Percentiles rank a stretch among this genome's conserved stretches.
Conservation (phyloP, 78 protist genomes). For the Tieghemostelium lacteum region DNA sequence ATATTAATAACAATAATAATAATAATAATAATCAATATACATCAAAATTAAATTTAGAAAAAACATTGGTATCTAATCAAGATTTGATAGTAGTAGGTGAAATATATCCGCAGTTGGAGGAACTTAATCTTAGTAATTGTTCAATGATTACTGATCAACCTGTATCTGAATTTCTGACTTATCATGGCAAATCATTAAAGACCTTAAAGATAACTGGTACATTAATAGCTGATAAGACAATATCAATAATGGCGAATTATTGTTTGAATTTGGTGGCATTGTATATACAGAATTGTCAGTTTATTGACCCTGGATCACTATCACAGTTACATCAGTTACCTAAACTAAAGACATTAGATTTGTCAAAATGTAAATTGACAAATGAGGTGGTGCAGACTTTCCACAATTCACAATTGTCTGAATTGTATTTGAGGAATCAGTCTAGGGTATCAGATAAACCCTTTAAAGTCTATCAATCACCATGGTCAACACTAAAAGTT, state of each 20-base stretch:
- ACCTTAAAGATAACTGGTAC: constrained; percentile 2
- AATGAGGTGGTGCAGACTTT: background rate
- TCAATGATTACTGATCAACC: constrained; percentile 41
- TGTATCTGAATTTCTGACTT: constrained; percentile 39
- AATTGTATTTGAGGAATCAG: constrained; percentile 14
- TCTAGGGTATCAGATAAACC: constrained; percentile 41
- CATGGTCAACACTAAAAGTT: constrained; percentile 13
- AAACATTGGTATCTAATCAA: constrained; percentile 10
- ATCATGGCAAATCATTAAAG: constrained; percentile 27
- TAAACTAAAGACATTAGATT: constrained; percentile 12
- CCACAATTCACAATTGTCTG: background rate
- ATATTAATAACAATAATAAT: background rate
- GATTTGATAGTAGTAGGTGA: constrained; percentile 16
- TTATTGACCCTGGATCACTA: constrained; percentile 19
- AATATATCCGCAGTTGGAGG: constrained; percentile 21
- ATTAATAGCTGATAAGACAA: constrained; percentile 15
- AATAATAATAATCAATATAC: background rate
- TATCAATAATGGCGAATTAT: constrained; percentile 25
- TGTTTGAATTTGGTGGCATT: constrained; percentile 33
- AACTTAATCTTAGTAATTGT: constrained; percentile 40
- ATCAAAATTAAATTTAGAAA: background rate
- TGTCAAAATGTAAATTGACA: constrained; percentile 58
- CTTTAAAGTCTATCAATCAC: constrained; percentile 1
- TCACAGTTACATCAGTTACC: background rate
- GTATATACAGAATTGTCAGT: constrained; percentile 46